Percentiles rank a stretch among this genome's conserved stretches.
These are phyloP conservation scores for Sambucus nigra DNA, from an alignment of 129 eudicot species.

Conservation along the genomic window DNA sequence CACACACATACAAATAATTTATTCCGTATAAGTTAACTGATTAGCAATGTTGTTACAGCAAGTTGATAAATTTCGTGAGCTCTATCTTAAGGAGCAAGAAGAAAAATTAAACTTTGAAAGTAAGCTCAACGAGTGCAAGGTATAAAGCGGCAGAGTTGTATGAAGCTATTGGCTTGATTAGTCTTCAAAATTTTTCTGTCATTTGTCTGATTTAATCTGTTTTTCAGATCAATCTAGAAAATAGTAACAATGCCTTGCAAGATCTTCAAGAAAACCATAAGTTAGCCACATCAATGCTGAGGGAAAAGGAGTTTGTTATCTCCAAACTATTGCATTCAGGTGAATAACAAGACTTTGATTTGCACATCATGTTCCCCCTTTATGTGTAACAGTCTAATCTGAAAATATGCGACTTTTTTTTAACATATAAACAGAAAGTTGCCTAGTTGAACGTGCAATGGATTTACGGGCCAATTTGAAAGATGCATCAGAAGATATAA, in stretches of 20 bases:
- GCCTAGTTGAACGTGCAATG: conserved; percentile 62
- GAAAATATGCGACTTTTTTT: not conserved
- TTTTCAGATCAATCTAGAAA: conserved; percentile 52
- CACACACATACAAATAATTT: not conserved
- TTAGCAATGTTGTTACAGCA: conserved; percentile 30
- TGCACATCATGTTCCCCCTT: not conserved
- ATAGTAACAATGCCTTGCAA: conserved; percentile 41
- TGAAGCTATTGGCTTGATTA: not conserved
- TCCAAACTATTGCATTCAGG: conserved; percentile 74
- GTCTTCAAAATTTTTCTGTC: conserved; percentile 3
- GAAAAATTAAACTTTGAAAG: conserved; percentile 43
- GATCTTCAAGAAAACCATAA: conserved; percentile 56
- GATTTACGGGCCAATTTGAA: conserved; percentile 56
- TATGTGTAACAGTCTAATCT: not conserved
- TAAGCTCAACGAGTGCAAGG: conserved; percentile 83
- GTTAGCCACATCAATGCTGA: conserved; percentile 38
- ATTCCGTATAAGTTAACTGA: conserved; percentile 4
- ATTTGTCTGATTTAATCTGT: not conserved
- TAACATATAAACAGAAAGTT: conserved; percentile 39
- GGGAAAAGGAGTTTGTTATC: conserved; percentile 62
- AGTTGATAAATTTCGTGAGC: conserved; percentile 51
- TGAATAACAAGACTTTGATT: conserved; percentile 13
- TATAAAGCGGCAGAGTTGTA: conserved; percentile 15
- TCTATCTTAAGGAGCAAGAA: conserved; percentile 60
- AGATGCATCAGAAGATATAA: conserved; percentile 68